Evolutionary conservation across 1,139 yeast species (phyloP).

Genomic region (Pneumocystis canis): DNA sequence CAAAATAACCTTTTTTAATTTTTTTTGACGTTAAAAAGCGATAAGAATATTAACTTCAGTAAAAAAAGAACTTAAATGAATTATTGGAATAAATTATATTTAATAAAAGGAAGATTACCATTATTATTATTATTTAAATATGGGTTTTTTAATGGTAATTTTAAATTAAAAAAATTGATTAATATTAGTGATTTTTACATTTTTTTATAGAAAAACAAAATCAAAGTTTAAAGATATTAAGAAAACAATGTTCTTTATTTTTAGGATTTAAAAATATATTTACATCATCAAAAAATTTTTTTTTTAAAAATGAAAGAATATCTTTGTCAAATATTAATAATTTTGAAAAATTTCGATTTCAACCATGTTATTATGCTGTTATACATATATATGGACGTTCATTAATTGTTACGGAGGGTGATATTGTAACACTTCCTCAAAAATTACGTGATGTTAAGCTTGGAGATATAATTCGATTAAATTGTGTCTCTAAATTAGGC

Average conservation of each 20-base stretch:
- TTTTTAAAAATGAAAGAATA: background rate
- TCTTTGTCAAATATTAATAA: background rate
- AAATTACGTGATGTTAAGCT: conserved; percentile 8
- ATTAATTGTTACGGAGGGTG: conserved; percentile 83
- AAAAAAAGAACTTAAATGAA: background rate
- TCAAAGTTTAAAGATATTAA: background rate
- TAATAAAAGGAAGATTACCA: background rate
- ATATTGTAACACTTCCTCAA: conserved; percentile 53
- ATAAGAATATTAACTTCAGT: background rate
- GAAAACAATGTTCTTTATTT: background rate
- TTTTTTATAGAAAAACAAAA: background rate
- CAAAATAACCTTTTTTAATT: background rate
- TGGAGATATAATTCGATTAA: conserved; percentile 62
- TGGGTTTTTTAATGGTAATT: background rate
- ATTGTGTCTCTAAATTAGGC: conserved; percentile 69
- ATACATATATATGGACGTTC: conserved; percentile 72
- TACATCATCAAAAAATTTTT: background rate
- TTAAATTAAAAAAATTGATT: background rate
- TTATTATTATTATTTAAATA: background rate
- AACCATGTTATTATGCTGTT: conserved; percentile 43
- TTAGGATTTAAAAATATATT: background rate
- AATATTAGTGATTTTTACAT: background rate
- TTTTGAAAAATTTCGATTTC: conserved; percentile 18
- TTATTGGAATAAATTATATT: background rate
- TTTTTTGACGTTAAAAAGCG: background rate